Conservation (phyloP, 306 rosid genomes). For the Quercus alba region DNA sequence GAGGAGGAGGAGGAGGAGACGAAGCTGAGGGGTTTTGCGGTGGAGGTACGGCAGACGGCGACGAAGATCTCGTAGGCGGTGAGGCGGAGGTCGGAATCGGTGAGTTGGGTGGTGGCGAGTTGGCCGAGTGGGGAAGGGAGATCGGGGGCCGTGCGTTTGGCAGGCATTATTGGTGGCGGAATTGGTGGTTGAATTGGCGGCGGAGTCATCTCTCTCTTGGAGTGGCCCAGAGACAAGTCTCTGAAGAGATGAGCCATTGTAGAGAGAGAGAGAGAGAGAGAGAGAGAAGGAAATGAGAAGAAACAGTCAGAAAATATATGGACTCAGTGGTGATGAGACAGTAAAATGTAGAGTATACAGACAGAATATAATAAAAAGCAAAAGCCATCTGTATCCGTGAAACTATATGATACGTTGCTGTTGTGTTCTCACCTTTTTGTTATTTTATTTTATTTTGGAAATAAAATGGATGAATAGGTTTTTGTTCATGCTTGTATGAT, state of each 20-base stretch:
- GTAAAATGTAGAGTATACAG: neutral
- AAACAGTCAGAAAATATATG: slow-evolving; percentile 15
- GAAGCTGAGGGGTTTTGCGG: slow-evolving; percentile 67
- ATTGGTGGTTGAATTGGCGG: neutral
- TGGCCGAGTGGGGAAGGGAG: slow-evolving; percentile 89
- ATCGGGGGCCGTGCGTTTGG: slow-evolving; percentile 40
- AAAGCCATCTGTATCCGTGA: no score
- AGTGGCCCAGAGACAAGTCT: slow-evolving; percentile 85
- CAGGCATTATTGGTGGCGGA: slow-evolving; percentile 17
- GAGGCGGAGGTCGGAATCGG: slow-evolving; percentile 74
- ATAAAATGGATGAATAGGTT: no score
- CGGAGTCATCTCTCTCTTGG: slow-evolving; percentile 63
- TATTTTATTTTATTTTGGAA: no score
- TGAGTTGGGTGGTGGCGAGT: slow-evolving; percentile 52
- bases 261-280: slow-evolving; percentile 6
- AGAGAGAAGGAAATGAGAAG: neutral
- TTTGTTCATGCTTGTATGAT: no score
- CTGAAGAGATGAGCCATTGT: slow-evolving; percentile 90
- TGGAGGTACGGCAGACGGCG: slow-evolving; percentile 85
- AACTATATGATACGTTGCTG: no score
- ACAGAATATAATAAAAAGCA: no score
- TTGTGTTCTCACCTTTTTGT: no score
- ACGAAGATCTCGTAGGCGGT: slow-evolving; percentile 98
- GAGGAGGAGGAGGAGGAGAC: slow-evolving; percentile 27
- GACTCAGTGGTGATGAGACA: neutral